phyloP scores from a whole-genome alignment of 495 filamentous ascomycete species.

The Penicillium lividum region DNA sequence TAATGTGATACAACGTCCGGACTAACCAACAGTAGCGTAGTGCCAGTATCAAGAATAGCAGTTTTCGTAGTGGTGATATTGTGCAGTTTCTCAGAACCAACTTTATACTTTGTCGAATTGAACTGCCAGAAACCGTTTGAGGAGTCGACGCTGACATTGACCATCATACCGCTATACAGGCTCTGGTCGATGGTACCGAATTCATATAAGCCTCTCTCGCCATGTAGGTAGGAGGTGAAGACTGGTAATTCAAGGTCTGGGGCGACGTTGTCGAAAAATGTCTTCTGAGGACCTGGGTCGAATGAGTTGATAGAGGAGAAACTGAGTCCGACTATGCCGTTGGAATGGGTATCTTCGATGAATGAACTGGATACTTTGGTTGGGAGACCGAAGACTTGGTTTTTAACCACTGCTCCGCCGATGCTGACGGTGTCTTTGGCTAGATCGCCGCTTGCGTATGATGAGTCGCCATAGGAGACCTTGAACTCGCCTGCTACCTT shows the following conservation, averaged over 20 bases:
- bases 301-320: conserved; percentile 77
- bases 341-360: conserved; percentile 57
- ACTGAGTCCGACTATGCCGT: conserved; percentile 78
- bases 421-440: conserved; percentile 74
- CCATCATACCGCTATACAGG: conserved; percentile 65
- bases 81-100: conserved; percentile 45
- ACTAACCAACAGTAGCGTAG: conserved; percentile 70
- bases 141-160: conserved; percentile 63
- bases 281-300: conserved; percentile 64
- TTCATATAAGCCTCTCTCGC: conserved; percentile 67
- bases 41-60: conserved; percentile 73
- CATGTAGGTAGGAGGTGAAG: conserved; percentile 70
- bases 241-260: conserved; percentile 63
- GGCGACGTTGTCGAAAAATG: conserved; percentile 80
- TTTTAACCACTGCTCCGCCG: conserved; percentile 65
- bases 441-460: conserved; percentile 63
- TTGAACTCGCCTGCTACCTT: conserved; percentile 55
- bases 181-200: conserved; percentile 70
- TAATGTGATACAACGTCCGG: conserved; percentile 59
- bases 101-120: conserved; percentile 55
- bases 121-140: conserved; percentile 77
- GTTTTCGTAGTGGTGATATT: conserved; percentile 27
- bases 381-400: conserved; percentile 73
- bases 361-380: conserved; percentile 64
- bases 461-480: conserved; percentile 76